Evolutionary conservation across 2,329 filamentous ascomycete genomes (phyloP), one percentile per base, ranked within the genome.

Genomic region (Westerdykella ornata): DNA sequence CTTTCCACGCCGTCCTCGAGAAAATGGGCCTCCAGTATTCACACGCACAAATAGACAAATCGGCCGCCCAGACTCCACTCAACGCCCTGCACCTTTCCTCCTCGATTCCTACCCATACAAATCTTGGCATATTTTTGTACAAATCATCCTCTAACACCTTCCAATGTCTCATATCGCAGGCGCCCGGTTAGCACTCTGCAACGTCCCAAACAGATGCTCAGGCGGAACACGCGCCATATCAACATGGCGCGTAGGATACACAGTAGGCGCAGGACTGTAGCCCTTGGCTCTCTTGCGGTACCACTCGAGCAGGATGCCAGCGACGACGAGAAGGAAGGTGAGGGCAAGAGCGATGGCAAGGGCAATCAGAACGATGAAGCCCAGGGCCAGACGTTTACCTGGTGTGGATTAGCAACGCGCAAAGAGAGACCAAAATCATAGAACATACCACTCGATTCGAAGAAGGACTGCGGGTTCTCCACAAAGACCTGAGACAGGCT

Each of bases 401-500:
- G 44, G 17, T 3, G 7, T 8, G 22, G 33, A 38, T 59, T 51
- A 57, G 43, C 19, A 19, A 31, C 11, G 6, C 29, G 14, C 13
- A 35, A 32, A 26, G 12, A 32, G 9, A 26, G n/a, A 22, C 20
- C 20, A 22, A 22, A 22, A 26, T 22, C 12, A 4, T 19, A 9
- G 9, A 22, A 74, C 79, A 71, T 73, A 85, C 82, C 65, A 52
- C 70, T 66, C 43, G 74, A 70, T 18, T 71, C 75, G 68, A 95
- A 92, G 60, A 86, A 85, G 59, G 85, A 81, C 48, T 82, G 72
- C 37, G 70, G 69, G 44, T 86, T 84, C 68, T 94, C 81, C 9
- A 89, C 84, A 64, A 98, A 94, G 47, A 97, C 75, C 51, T 79
- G 80, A 26, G 84, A 81, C 56, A 98, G 78, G 54, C 80, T 89